A percentile compares a stretch with the other conserved stretches of the same genome.
These are phyloP conservation scores for Aspergillus viridinutans DNA, from an alignment of 2,329 filamentous ascomycete genomes.

Conservation along the genomic window DNA sequence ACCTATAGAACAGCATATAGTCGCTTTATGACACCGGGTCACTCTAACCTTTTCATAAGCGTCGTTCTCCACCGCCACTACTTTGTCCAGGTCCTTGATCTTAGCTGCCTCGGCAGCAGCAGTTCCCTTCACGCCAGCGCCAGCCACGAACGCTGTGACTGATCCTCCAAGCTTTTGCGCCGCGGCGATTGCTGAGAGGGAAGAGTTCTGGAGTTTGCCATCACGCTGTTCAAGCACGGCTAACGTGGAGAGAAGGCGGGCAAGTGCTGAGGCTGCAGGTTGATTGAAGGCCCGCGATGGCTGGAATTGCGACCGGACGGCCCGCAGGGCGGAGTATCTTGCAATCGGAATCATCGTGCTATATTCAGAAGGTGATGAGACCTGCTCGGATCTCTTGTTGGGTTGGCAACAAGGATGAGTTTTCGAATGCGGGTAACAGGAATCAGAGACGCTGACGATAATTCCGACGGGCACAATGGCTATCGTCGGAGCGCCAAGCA, in stretches of 20 bases:
- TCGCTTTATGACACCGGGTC: not conserved
- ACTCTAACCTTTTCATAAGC: slow-evolving; percentile 79
- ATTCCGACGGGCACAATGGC: slow-evolving; percentile 15
- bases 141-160: slow-evolving; percentile 83
- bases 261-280: slow-evolving; percentile 53
- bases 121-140: slow-evolving; percentile 67
- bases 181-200: slow-evolving; percentile 78
- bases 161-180: slow-evolving; percentile 81
- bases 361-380: slow-evolving; percentile 1
- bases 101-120: slow-evolving; percentile 78
- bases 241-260: slow-evolving; percentile 76
- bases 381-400: slow-evolving; percentile 6
- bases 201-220: slow-evolving; percentile 77
- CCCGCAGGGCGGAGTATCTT: slow-evolving; percentile 39
- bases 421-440: not conserved
- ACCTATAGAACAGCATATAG: not conserved
- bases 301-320: slow-evolving; percentile 45
- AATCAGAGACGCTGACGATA: not conserved
- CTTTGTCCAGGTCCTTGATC: slow-evolving; percentile 84
- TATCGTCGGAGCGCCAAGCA: slow-evolving; percentile 36
- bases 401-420: slow-evolving; percentile 5
- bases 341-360: slow-evolving; percentile 32
- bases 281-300: slow-evolving; percentile 37
- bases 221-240: slow-evolving; percentile 90
- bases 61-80: slow-evolving; percentile 80